A percentile compares a stretch with the other conserved stretches of the same genome.
Conservation (phyloP, 228 moss, liverwort and hornwort genomes). For the Sphagnum magellanicum region DNA sequence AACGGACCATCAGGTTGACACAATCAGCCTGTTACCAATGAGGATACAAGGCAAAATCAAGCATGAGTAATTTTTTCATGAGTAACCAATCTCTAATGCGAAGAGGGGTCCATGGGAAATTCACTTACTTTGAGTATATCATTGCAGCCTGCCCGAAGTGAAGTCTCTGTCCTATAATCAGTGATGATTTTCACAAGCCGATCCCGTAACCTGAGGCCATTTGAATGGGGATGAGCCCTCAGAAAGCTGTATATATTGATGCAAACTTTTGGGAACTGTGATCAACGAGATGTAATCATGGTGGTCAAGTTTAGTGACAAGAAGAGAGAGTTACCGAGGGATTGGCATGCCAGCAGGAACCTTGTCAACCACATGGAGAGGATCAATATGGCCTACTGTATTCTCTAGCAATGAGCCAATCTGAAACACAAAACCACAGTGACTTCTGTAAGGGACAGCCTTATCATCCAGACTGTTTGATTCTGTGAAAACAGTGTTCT, state of each 20-base stretch:
- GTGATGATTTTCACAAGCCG: conserved; percentile 87
- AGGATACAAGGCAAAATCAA: not conserved
- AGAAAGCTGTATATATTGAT: too few relatives aligned
- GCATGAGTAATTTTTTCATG: too few relatives aligned
- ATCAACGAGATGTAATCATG: too few relatives aligned
- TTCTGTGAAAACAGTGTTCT: too few relatives aligned
- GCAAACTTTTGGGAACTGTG: too few relatives aligned
- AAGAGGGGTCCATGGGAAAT: too few relatives aligned
- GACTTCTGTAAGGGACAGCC: too few relatives aligned
- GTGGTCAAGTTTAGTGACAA: too few relatives aligned
- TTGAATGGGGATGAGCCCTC: too few relatives aligned
- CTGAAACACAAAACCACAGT: conserved; percentile 28
- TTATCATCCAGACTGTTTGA: too few relatives aligned
- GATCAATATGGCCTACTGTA: conserved; percentile 96
- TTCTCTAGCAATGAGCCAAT: conserved; percentile 92
- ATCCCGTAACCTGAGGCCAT: conserved; percentile 63
- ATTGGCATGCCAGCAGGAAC: conserved; percentile 87
- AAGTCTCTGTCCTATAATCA: conserved; percentile 95
- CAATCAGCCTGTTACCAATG: conserved; percentile 70
- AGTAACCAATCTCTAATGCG: too few relatives aligned
- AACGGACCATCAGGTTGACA: conserved; percentile 90
- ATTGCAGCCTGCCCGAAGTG: conserved; percentile 83
- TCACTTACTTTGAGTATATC: conserved; percentile 71
- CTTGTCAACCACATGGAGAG: conserved; percentile 76
- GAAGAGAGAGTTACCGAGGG: conserved; percentile 46